Percentiles rank a stretch among this genome's conserved stretches.
Conservation (phyloP, 345 rosid species). For the Melaleuca alternifolia region DNA sequence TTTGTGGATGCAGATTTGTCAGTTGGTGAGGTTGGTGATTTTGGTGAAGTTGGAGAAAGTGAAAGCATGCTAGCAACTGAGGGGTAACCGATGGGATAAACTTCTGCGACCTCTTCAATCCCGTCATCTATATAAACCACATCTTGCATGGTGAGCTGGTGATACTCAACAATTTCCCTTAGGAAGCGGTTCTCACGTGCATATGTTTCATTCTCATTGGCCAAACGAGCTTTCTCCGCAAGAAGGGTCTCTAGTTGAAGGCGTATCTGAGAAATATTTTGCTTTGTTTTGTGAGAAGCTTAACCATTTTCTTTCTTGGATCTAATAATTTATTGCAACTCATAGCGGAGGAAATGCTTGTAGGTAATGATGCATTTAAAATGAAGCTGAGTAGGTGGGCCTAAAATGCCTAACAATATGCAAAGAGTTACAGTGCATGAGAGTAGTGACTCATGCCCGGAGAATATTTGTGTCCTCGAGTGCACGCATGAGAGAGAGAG, state of each 20-base stretch:
- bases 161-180: constrained; percentile 94
- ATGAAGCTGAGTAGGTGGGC: neutral
- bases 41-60: constrained; percentile 46
- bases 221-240: constrained; percentile 94
- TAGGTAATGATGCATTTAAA: neutral
- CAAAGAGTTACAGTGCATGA: neutral
- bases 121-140: constrained; percentile 87
- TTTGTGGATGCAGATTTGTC: constrained; percentile 10
- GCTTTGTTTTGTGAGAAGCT: neutral
- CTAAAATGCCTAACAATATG: neutral
- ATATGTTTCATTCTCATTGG: constrained; percentile 72
- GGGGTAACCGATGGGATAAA: constrained; percentile 32
- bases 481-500: neutral
- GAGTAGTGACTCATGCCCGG: neutral
- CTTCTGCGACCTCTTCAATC: constrained; percentile 66
- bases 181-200: constrained; percentile 88
- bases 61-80: constrained; percentile 32
- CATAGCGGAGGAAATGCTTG: neutral
- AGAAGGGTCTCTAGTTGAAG: constrained; percentile 92
- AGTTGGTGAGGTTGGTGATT: constrained; percentile 35
- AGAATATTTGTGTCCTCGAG: neutral
- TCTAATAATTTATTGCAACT: neutral
- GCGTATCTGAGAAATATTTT: constrained; percentile 46
- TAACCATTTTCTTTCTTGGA: neutral
- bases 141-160: constrained; percentile 95